These are phyloP conservation scores for Agrostemma githago DNA, from an alignment of 148 eudicot species.

Conservation along the genomic window DNA sequence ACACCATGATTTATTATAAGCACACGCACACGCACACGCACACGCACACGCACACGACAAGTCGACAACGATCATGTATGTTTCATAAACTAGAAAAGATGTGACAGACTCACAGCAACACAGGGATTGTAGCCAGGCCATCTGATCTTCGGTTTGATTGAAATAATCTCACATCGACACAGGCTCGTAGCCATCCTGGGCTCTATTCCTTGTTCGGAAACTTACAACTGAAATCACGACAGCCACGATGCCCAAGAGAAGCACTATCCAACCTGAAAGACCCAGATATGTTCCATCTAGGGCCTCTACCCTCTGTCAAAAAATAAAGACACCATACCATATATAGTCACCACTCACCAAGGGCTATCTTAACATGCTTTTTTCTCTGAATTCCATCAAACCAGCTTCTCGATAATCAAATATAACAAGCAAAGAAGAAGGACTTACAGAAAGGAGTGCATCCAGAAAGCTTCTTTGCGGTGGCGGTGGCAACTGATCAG, in stretches of 20 bases:
- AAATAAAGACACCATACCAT: neutral
- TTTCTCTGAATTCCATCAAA: too few relatives aligned
- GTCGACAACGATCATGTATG: neutral
- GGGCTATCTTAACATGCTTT: neutral
- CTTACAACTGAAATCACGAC: conserved; percentile 18
- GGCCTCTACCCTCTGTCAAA: conserved; percentile 6
- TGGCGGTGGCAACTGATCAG: conserved; percentile 40
- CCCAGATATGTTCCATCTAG: neutral
- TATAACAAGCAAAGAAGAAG: neutral
- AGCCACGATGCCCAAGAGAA: conserved; percentile 28
- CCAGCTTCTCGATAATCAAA: neutral
- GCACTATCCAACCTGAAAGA: conserved; percentile 1
- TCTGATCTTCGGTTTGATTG: conserved; percentile 26
- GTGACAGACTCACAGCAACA: too few relatives aligned
- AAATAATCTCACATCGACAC: conserved; percentile 23
- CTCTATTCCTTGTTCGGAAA: conserved; percentile 20
- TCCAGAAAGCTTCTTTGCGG: conserved; percentile 10
- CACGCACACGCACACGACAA: too few relatives aligned
- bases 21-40: neutral
- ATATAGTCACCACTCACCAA: neutral
- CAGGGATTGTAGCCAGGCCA: conserved; percentile 8
- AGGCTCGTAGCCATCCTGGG: conserved; percentile 35
- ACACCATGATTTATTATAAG: neutral
- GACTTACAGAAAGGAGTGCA: conserved; percentile 17
- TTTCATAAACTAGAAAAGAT: neutral